Base-by-base conservation (phyloP, 2,329 filamentous ascomycete genomes). In the Penicillium fuscoglaucum region DNA sequence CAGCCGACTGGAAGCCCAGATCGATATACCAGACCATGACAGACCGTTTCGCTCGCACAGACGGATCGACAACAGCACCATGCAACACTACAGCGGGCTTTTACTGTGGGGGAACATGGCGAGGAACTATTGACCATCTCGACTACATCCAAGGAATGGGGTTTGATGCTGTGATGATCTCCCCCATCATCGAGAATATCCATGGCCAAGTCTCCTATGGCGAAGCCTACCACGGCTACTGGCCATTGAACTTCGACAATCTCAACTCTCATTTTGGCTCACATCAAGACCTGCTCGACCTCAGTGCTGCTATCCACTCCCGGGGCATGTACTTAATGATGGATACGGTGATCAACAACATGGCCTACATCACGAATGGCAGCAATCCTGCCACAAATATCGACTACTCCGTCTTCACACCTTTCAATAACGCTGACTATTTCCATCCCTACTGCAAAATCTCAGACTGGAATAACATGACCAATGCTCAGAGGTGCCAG, bases 91-190 rank as follows among this genome's bases (percentile, higher is more conserved):
- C 63, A 5, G 66, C 62, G 31, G 68, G 71, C 7, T 41, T 73
- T 6, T 82, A 82, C 61, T 84, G 82, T 60, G 82, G 82, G 47
- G 81, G 81, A 10, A 82, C 80, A 24, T 83, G 79, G 76, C 72
- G 75, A 60, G 80, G 80, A 8, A 76, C 80, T 4, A 78, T 79
- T 57, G 72, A 76, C 39, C 74, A 79, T 26, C 70, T 83, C 9
- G 80, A 82, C 63, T 83, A 83, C 63, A 82, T 83, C 58, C 72
- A 80, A 58, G 74, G 69, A 13, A 75, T 81, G 70, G 80, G 80
- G 0, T 82, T 83, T 54, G 77, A 80, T 66, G 78, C 80, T 6
- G 71, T 82, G 31, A 79, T 72, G 72, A 74, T 75, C 29, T 74
- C 77, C 4, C 79, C 78, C 0, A 72, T 80, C 21, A 72, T 76